These are phyloP conservation scores for Candida corydali DNA, from an alignment of 805 yeast genomes.

Conservation along the genomic window DNA sequence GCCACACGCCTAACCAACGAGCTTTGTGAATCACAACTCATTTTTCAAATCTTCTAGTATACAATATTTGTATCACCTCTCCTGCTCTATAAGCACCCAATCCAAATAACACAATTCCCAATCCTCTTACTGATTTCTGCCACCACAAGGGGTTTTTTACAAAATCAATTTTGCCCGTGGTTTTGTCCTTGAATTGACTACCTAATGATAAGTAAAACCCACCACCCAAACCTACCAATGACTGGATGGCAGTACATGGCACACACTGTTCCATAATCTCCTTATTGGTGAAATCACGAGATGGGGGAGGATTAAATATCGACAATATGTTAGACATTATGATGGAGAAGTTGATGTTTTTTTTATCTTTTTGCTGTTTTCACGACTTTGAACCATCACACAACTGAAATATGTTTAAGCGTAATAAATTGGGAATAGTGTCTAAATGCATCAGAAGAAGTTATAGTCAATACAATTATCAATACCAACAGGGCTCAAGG, in stretches of 20 bases:
- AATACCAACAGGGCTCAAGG: constrained; percentile 13
- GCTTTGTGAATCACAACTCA: too few species aligned
- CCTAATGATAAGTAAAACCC: constrained; percentile 29
- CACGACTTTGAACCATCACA: too few species aligned
- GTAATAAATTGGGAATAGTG: neutral
- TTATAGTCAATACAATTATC: constrained; percentile 11
- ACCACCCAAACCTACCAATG: constrained; percentile 27
- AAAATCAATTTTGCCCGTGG: constrained; percentile 27
- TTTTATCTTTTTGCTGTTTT: too few species aligned
- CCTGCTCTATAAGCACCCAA: constrained; percentile 34
- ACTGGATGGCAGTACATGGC: constrained; percentile 37
- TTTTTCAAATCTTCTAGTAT: constrained; percentile 8
- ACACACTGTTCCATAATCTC: constrained; percentile 21
- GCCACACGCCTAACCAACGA: too few species aligned
- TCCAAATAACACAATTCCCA: constrained; percentile 31
- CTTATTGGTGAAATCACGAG: constrained; percentile 18
- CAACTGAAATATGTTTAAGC: neutral
- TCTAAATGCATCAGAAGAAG: neutral
- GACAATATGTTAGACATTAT: constrained; percentile 31
- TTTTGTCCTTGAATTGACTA: constrained; percentile 25
- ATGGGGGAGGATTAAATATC: constrained; percentile 33
- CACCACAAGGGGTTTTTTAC: constrained; percentile 38
- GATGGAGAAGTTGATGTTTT: too few species aligned
- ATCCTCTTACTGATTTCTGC: constrained; percentile 29
- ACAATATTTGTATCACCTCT: constrained; percentile 24